Percentiles rank a stretch among this genome's conserved stretches.
These are phyloP conservation scores for Dictyostelium gargantuum DNA, from an alignment of 208 protist species.

Conservation along the genomic window DNA sequence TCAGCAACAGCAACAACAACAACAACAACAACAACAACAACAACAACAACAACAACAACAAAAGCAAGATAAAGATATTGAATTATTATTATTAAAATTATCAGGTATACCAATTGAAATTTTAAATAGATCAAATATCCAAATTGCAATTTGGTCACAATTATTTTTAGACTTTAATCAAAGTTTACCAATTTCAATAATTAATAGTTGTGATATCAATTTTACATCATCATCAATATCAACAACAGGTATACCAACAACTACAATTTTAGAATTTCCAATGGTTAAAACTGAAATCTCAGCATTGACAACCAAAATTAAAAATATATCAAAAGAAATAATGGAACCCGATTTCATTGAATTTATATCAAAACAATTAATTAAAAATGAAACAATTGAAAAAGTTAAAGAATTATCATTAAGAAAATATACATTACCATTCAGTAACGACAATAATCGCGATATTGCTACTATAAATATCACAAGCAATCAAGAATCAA, in stretches of 20 bases:
- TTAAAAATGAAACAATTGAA: neutral
- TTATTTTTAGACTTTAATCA: constrained; percentile 8
- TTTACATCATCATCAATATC: neutral
- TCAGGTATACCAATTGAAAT: neutral
- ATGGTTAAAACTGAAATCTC: neutral
- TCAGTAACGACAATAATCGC: too few relatives aligned
- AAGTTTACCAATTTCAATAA: too few relatives aligned
- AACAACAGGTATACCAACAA: neutral
- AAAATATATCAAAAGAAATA: neutral
- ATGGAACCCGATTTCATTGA: neutral
- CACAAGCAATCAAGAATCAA: too few relatives aligned
- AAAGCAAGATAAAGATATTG: neutral
- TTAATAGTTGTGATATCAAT: too few relatives aligned
- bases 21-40: neutral
- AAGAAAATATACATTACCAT: neutral
- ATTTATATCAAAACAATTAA: neutral
- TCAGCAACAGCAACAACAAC: neutral
- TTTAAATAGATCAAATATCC: neutral
- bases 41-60: too few relatives aligned
- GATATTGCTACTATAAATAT: too few relatives aligned
- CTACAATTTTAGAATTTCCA: neutral
- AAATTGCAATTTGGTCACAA: neutral
- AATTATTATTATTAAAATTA: neutral
- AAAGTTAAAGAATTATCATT: neutral
- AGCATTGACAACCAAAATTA: neutral